Evolutionary conservation across 2,329 filamentous ascomycete species (phyloP), one percentile per base, ranked within the genome.

Genomic region (Penicillium palitans): DNA sequence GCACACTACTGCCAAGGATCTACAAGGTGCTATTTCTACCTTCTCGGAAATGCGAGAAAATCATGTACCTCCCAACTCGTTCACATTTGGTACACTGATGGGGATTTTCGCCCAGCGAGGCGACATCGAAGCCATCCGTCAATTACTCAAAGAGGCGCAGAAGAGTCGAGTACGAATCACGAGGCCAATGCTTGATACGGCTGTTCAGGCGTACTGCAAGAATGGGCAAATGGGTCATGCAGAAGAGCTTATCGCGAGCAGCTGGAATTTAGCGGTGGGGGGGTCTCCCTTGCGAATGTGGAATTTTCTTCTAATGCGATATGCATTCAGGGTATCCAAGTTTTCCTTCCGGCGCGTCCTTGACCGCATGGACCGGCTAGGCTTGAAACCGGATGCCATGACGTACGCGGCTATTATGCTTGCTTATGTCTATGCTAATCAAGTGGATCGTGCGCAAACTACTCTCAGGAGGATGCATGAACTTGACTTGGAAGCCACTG

Each of bases 71-170:
- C 87, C 90, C 0, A 84, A 90, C 70, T 68, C 76, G 0, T 81
- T 84, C 66, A 90, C 87, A 0, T 91, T 91, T 66, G 85, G 84
- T 3, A 89, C 87, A 6, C 76, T 96, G 61, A 90, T 96, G 84
- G 82, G 85, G 25, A 80, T 96, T 67, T 85, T 85, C 51, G 87
- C 87, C 17, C 81, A 80, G 15, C 83, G 85, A 64, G 92, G 93
- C 24, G 92, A 97, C 70, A 75, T 93, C 2, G 84, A 88, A 24
- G 83, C 84, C 52, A 86, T 90, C 1, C 78, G 88, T 25, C 80
- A 87, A 24, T 74, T 96, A 17, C 86, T 90, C 64, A 79, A 81
- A 31, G 79, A 84, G 57, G 88, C 90, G 15, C 82, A 85, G 59
- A 69, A 81, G n/a, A 70, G 78, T 3, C 69, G 76, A 0, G 70